These are phyloP conservation scores for Oemleria cerasiformis DNA, from an alignment of 306 rosid genomes.

Conservation along the genomic window DNA sequence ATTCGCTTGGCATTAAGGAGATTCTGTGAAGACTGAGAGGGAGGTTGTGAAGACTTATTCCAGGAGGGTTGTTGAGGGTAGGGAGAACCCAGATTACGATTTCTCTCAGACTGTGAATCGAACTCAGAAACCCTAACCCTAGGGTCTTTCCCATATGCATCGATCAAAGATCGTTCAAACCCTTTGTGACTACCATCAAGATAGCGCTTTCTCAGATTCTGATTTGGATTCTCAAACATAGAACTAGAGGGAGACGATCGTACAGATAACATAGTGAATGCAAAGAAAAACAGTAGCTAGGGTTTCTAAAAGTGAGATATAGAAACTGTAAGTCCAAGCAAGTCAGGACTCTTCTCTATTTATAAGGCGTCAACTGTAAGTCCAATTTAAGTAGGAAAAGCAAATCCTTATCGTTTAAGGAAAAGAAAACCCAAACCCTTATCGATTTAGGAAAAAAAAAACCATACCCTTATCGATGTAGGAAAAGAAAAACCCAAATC, in stretches of 20 bases:
- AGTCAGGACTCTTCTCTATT: too few relatives aligned
- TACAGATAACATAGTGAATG: neutral
- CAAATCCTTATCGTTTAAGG: neutral
- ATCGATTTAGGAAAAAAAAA: too few relatives aligned
- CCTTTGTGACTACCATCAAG: neutral
- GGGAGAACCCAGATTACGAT: slow-evolving; percentile 31
- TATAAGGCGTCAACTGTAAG: too few relatives aligned
- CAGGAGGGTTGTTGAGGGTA: slow-evolving; percentile 45
- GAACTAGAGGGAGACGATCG: neutral
- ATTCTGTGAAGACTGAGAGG: too few relatives aligned
- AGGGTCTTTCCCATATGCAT: neutral
- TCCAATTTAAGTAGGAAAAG: neutral
- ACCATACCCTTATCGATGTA: neutral
- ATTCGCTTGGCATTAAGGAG: too few relatives aligned
- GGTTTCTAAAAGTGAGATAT: neutral
- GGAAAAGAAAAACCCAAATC: neutral
- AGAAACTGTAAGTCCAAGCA: neutral
- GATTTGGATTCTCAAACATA: neutral
- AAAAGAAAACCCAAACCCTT: neutral
- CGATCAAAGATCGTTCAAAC: neutral
- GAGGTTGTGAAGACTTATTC: slow-evolving; percentile 32
- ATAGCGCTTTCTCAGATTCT: neutral
- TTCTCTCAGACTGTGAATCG: slow-evolving; percentile 24
- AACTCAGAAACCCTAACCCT: slow-evolving; percentile 33
- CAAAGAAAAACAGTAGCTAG: too few relatives aligned